Percentiles rank a stretch among this genome's conserved stretches.
Conservation (phyloP, 1,284 basidiomycete species). For the Exobasidium cylindrosporum region DNA sequence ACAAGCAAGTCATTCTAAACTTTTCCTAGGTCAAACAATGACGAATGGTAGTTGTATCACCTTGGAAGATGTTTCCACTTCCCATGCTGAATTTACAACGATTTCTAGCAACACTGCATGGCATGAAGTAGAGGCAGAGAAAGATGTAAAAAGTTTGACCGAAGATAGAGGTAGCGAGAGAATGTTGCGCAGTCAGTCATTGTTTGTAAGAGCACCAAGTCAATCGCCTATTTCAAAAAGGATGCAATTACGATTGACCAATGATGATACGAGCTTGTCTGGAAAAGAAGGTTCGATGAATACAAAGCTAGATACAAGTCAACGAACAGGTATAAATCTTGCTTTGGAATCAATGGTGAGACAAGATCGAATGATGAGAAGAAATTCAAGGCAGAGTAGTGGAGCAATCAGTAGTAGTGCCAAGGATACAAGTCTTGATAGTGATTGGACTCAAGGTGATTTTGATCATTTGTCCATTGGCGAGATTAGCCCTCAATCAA, state of each 20-base stretch:
- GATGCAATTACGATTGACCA: too few relatives aligned
- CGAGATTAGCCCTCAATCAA: not conserved
- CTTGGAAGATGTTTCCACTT: not conserved
- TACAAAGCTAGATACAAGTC: too few relatives aligned
- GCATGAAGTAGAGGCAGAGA: not conserved
- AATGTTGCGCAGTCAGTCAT: not conserved
- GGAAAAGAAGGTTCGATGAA: too few relatives aligned
- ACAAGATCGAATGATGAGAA: too few relatives aligned
- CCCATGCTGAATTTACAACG: too few relatives aligned
- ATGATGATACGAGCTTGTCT: too few relatives aligned
- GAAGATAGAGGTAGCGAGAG: too few relatives aligned
- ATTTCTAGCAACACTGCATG: too few relatives aligned
- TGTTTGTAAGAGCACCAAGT: not conserved
- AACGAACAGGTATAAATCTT: too few relatives aligned
- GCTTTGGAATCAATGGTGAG: too few relatives aligned
- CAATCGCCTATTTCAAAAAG: not conserved
- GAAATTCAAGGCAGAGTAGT: not conserved
- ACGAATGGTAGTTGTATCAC: not conserved
- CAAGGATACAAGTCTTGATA: not conserved
- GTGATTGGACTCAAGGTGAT: not conserved
- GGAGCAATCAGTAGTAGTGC: not conserved
- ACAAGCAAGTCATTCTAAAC: not conserved
- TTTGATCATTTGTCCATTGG: not conserved
- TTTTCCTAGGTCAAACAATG: not conserved
- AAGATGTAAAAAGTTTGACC: not conserved